A percentile compares a stretch with the other conserved stretches of the same genome.
Conservation (phyloP, 2,329 filamentous ascomycete genomes). For the Parascedosporium putredinis region DNA sequence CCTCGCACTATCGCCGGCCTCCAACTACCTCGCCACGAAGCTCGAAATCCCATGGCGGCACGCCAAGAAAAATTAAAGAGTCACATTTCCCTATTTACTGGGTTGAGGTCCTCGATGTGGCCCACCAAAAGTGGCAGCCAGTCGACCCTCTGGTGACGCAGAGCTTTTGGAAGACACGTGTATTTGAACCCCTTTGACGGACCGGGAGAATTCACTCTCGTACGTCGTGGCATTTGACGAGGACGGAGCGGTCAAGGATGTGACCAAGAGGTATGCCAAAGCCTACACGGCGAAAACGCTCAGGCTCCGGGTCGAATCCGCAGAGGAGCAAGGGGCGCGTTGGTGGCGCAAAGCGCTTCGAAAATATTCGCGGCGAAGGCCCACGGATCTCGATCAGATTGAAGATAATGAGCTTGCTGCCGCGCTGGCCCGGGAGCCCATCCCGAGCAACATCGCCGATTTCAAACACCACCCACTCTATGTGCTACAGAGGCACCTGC, state of each 20-base stretch:
- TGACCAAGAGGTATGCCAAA: constrained; percentile 80
- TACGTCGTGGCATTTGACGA: constrained; percentile 83
- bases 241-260: constrained; percentile 68
- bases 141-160: constrained; percentile 77
- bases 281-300: constrained; percentile 85
- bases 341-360: constrained; percentile 47
- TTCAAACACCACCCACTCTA: constrained; percentile 80
- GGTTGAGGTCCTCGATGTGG: constrained; percentile 82
- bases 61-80: constrained; percentile 44
- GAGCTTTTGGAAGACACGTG: constrained; percentile 61
- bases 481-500: constrained; percentile 76
- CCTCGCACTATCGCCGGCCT: constrained; percentile 3
- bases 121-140: constrained; percentile 83
- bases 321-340: constrained; percentile 33
- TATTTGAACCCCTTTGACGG: constrained; percentile 76
- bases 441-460: constrained; percentile 77
- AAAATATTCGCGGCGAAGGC: constrained; percentile 30
- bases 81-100: constrained; percentile 80
- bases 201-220: constrained; percentile 63
- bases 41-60: constrained; percentile 1
- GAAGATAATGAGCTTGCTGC: constrained; percentile 69
- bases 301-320: constrained; percentile 62
- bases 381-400: constrained; percentile 65
- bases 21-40: background rate
- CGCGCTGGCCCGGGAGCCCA: constrained; percentile 64